Percentiles rank a stretch among this genome's conserved stretches.
Evolutionary conservation across 2,329 filamentous ascomycete genomes (phyloP).

Genomic region (Bipolaris gigantea): DNA sequence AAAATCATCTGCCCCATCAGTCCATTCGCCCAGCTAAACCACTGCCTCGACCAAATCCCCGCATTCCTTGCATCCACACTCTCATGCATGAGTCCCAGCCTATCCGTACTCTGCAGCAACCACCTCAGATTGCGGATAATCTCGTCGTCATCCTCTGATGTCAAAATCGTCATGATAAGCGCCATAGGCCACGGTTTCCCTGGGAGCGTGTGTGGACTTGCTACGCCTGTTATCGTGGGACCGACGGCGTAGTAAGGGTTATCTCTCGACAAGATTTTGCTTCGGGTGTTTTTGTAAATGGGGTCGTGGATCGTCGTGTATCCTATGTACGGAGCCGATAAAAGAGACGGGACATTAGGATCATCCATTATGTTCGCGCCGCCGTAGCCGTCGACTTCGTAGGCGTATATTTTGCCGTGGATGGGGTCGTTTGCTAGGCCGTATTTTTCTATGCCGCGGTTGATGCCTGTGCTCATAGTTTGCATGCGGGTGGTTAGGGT

Average conservation of each 20-base stretch:
- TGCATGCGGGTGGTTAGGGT: slow-evolving; percentile 59
- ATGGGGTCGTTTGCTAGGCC: slow-evolving; percentile 43
- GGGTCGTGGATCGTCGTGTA: slow-evolving; percentile 50
- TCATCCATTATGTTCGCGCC: slow-evolving; percentile 67
- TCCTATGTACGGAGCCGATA: slow-evolving; percentile 65
- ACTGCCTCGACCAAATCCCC: slow-evolving; percentile 52
- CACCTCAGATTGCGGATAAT: slow-evolving; percentile 47
- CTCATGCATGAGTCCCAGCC: slow-evolving; percentile 55
- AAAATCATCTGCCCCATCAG: slow-evolving; percentile 53
- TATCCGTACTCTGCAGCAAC: slow-evolving; percentile 52
- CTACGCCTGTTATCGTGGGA: slow-evolving; percentile 50
- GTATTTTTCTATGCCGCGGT: slow-evolving; percentile 48
- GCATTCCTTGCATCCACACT: slow-evolving; percentile 49
- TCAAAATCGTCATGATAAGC: slow-evolving; percentile 53
- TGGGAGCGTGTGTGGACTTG: slow-evolving; percentile 51
- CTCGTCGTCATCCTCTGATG: slow-evolving; percentile 51
- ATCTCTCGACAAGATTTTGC: slow-evolving; percentile 45
- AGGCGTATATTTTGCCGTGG: slow-evolving; percentile 50
- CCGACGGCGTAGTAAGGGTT: slow-evolving; percentile 56
- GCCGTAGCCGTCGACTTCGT: slow-evolving; percentile 53
- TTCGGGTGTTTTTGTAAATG: slow-evolving; percentile 51
- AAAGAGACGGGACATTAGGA: slow-evolving; percentile 68
- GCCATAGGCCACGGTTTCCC: slow-evolving; percentile 56
- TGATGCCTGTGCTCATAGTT: slow-evolving; percentile 53
- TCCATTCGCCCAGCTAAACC: slow-evolving; percentile 58